A percentile compares a stretch with the other conserved stretches of the same genome.
phyloP scores from a whole-genome alignment of 1,284 basidiomycete genomes.

The Retiboletus fuscus region DNA sequence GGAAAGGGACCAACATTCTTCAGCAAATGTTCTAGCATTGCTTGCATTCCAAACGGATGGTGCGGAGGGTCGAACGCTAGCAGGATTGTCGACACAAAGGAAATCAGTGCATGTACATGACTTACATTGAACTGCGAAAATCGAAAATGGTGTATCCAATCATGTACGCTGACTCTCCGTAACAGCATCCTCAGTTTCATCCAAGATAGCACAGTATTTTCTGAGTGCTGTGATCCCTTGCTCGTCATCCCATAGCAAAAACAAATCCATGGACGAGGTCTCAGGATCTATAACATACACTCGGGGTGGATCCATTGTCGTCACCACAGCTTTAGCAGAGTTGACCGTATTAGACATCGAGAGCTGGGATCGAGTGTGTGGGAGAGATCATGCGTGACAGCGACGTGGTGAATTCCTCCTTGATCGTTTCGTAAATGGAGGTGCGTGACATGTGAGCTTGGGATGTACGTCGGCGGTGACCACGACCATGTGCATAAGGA shows the following conservation, averaged over 20 bases:
- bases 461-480: too few species aligned
- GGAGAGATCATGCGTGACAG: too few species aligned
- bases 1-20: conserved; percentile 72
- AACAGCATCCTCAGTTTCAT: conserved; percentile 75
- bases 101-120: conserved; percentile 14
- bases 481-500: too few species aligned
- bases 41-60: conserved; percentile 72
- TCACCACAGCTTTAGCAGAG: conserved; percentile 49
- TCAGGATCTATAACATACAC: conserved; percentile 71
- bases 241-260: conserved; percentile 72
- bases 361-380: too few species aligned
- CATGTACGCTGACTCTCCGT: too few species aligned
- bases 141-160: conserved; percentile 79
- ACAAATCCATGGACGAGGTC: conserved; percentile 59
- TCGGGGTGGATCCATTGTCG: conserved; percentile 49
- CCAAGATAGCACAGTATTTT: conserved; percentile 74
- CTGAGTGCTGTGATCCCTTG: conserved; percentile 68
- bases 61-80: conserved; percentile 78
- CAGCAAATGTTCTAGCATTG: conserved; percentile 76
- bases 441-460: too few species aligned
- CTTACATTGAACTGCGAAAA: conserved; percentile 80
- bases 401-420: too few species aligned
- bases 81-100: conserved; percentile 19
- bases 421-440: too few species aligned
- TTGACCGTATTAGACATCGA: too few species aligned